These are phyloP conservation scores for Chaetothyriales sp. DNA, from an alignment of 2,329 filamentous ascomycete species.

Conservation along the genomic window DNA sequence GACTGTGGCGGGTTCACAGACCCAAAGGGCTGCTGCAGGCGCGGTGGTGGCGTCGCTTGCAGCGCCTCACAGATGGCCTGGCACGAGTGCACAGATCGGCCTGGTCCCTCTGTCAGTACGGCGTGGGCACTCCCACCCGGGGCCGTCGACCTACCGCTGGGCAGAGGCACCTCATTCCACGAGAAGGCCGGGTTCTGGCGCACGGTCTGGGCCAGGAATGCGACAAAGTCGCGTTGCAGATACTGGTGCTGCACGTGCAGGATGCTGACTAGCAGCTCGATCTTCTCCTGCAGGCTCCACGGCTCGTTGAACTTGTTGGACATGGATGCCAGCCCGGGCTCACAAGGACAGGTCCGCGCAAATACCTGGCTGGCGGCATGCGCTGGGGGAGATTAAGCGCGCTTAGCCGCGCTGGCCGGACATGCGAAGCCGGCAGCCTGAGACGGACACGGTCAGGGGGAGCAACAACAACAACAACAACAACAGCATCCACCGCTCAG, in stretches of 20 bases:
- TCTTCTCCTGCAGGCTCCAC: conserved; percentile 15
- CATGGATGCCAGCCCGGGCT: conserved; percentile 3
- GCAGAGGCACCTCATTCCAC: conserved; percentile 17
- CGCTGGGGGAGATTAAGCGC: neutral
- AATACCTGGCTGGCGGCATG: neutral
- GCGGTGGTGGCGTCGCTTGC: neutral
- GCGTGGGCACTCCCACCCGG: too few species aligned
- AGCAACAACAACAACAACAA: too few species aligned
- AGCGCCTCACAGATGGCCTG: conserved; percentile 9
- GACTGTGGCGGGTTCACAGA: neutral
- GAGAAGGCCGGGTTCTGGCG: conserved; percentile 10
- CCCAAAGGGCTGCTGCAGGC: neutral
- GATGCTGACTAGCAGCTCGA: conserved; percentile 17
- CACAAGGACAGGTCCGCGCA: neutral
- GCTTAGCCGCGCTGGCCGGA: neutral
- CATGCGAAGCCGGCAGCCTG: neutral
- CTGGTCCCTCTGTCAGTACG: conserved; percentile 8
- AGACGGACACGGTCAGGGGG: neutral
- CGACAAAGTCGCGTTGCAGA: conserved; percentile 9
- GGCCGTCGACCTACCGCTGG: conserved; percentile 13
- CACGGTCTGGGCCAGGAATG: conserved; percentile 13
- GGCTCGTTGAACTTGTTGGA: conserved; percentile 12
- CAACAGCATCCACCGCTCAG: neutral
- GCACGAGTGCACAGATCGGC: conserved; percentile 15
- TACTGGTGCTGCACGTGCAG: conserved; percentile 10